Conservation (phyloP, 148 eudicot genomes). For the Chenopodium suecicum region DNA sequence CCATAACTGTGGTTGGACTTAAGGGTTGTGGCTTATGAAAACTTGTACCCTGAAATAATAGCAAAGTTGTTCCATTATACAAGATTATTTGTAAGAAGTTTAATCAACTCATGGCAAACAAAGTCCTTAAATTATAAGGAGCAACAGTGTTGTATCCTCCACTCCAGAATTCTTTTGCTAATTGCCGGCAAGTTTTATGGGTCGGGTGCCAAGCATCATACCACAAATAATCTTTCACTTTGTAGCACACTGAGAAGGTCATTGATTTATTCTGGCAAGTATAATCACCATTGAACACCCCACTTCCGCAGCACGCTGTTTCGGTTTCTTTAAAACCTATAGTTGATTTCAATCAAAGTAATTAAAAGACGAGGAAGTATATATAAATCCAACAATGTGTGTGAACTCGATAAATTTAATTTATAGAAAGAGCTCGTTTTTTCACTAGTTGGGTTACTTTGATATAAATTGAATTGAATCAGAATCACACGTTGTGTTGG, state of each 20-base stretch:
- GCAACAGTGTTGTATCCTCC: conserved; percentile 33
- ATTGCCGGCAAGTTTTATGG: conserved; percentile 40
- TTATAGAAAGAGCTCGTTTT: too few relatives aligned
- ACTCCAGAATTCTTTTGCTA: conserved; percentile 45
- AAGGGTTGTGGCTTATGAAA: too few relatives aligned
- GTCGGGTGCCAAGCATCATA: conserved; percentile 48
- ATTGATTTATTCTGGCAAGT: conserved; percentile 26
- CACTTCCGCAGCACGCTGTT: conserved; percentile 45
- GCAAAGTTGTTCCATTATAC: too few relatives aligned
- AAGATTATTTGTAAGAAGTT: not conserved
- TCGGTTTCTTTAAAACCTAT: conserved; percentile 37
- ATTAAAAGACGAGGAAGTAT: too few relatives aligned
- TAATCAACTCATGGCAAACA: conserved; percentile 30
- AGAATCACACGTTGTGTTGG: too few relatives aligned
- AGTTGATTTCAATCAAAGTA: not conserved
- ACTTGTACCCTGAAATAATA: too few relatives aligned
- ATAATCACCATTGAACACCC: conserved; percentile 29
- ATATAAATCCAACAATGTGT: too few relatives aligned
- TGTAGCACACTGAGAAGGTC: conserved; percentile 33
- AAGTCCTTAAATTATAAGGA: conserved; percentile 46
- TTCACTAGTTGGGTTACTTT: too few relatives aligned
- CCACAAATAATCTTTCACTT: conserved; percentile 40
- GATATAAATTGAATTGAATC: too few relatives aligned
- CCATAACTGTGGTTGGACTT: too few relatives aligned
- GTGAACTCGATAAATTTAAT: too few relatives aligned